These are phyloP conservation scores for Yarrowia deformans DNA, from an alignment of 805 yeast genomes.

Conservation along the genomic window DNA sequence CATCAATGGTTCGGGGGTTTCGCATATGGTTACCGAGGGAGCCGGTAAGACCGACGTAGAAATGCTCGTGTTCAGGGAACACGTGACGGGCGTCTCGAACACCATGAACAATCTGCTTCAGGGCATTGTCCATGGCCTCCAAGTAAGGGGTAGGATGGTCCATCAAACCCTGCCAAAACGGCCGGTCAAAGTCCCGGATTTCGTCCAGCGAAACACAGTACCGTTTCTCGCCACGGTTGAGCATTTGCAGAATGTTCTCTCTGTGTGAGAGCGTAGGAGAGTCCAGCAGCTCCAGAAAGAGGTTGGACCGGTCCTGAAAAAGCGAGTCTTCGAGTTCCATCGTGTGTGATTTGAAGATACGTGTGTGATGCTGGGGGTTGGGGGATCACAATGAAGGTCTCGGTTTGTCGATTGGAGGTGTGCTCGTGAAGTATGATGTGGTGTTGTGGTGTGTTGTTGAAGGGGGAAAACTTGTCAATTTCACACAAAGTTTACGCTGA, in stretches of 20 bases:
- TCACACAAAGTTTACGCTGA: not conserved
- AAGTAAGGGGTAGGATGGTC: conserved; percentile 80
- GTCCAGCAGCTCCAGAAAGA: conserved; percentile 25
- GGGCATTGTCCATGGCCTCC: conserved; percentile 88
- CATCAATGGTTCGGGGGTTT: conserved; percentile 85
- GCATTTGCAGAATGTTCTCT: conserved; percentile 74
- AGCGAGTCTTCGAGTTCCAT: conserved; percentile 34
- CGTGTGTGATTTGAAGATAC: not conserved
- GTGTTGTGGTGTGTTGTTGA: not conserved
- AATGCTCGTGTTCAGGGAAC: conserved; percentile 67
- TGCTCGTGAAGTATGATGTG: not conserved
- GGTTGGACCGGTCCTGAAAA: conserved; percentile 14
- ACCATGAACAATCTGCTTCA: conserved; percentile 78
- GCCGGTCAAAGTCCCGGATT: conserved; percentile 79
- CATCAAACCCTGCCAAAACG: conserved; percentile 77
- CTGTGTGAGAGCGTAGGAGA: conserved; percentile 47
- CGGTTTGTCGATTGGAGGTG: not conserved
- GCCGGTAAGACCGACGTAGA: conserved; percentile 83
- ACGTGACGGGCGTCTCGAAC: conserved; percentile 66
- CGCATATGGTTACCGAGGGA: conserved; percentile 88
- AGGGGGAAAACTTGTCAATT: conserved; percentile 7
- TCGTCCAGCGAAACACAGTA: conserved; percentile 84
- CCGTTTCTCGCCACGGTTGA: conserved; percentile 69
- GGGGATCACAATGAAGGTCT: not conserved
- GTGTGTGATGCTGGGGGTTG: not conserved